A percentile compares a stretch with the other conserved stretches of the same genome.
phyloP scores from a whole-genome alignment of 2,329 filamentous ascomycete species.

The Apiospora aurea region DNA sequence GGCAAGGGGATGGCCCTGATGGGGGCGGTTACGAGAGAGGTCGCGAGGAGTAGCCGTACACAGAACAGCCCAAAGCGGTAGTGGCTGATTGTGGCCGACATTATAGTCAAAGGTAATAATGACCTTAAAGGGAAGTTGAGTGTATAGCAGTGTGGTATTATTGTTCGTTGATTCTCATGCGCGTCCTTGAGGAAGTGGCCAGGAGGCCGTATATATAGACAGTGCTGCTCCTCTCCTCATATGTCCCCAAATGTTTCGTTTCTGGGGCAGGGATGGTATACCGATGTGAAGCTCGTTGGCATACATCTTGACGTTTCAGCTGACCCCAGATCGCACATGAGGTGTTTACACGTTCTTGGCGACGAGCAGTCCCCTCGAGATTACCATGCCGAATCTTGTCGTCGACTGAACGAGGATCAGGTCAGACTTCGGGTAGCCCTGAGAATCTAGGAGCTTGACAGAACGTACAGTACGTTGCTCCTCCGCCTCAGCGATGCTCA shows the following conservation, averaged over 20 bases:
- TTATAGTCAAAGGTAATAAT: neutral
- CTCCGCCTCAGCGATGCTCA: neutral
- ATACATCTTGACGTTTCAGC: slow-evolving; percentile 8
- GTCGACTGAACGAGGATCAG: neutral
- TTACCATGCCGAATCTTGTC: neutral
- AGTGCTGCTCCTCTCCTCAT: neutral
- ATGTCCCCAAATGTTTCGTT: neutral
- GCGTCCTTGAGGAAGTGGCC: neutral
- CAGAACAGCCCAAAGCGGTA: neutral
- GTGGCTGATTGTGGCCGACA: neutral
- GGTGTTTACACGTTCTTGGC: neutral
- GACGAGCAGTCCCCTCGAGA: neutral
- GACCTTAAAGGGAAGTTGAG: neutral
- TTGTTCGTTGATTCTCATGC: neutral
- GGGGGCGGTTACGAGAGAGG: neutral
- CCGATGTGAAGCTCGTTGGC: neutral
- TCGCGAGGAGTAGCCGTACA: neutral
- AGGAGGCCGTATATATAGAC: neutral
- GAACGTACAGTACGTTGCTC: neutral
- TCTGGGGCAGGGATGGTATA: neutral
- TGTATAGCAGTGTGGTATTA: neutral
- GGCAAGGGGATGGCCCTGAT: neutral
- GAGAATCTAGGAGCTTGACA: neutral
- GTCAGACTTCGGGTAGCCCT: neutral
- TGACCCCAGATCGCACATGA: neutral